Base-by-base conservation (phyloP, 2,329 filamentous ascomycete species). In the Cercospora citrullina region DNA sequence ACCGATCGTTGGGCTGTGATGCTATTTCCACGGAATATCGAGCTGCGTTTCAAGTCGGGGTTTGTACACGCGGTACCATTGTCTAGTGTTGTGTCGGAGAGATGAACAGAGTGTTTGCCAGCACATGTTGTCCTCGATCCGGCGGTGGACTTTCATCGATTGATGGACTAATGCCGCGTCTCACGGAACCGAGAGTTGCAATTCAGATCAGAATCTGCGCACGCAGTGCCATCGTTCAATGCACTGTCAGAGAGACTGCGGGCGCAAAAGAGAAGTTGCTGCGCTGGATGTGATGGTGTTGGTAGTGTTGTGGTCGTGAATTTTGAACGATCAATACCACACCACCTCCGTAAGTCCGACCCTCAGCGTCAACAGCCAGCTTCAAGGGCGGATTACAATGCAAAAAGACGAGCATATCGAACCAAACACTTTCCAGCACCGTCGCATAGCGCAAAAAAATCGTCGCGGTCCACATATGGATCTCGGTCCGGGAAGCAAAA, bases 361-460 rank as follows among this genome's bases (percentile, higher is more conserved):
- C 18, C 55, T 59, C 55, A 23, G 18, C 55, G 26, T 36, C 55
- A 36, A 21, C 55, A 36, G 55, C 28, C 30, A 59, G 55, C 55
- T 18, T 21, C 30, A 59, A 59, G 36, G 55, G 9, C 55, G 14
- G 26, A 59, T 21, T 5, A 59, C n/a, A 59, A 18, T 12, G 55
- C 55, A 59, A 59, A 59, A 59, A 21, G 28, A 36, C 31, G 21
- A 21, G 16, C 28, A 33, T 59, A 59, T 36, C 55, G 16, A 36
- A 59, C 55, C 14, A 59, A 59, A 59, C 55, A 59, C 55, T 59
- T 59, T 36, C 55, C 55, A 36, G 31, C 55, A 59, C 16, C 55
- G 12, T 59, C n/a, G n/a, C 16, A 21, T 36, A 36, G 55, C 5
- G 23, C 55, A 36, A 36, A 36, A 53, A 59, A 59, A 59, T 59